A percentile compares a stretch with the other conserved stretches of the same genome.
These are phyloP conservation scores for Rhizophora apiculata DNA, from an alignment of 345 rosid genomes.

Conservation along the genomic window DNA sequence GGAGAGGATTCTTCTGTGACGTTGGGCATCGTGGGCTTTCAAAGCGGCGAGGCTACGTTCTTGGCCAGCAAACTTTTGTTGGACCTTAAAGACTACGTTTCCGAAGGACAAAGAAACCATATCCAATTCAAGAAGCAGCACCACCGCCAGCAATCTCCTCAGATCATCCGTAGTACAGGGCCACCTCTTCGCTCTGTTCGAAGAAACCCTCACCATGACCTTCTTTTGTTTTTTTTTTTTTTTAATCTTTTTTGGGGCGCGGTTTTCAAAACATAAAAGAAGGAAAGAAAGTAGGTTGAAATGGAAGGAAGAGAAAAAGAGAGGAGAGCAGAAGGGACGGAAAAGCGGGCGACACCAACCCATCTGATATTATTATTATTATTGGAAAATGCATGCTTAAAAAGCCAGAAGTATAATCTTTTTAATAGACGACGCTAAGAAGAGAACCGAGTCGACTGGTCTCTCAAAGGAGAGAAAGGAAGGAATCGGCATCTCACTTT, in stretches of 20 bases:
- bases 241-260: background rate
- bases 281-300: background rate
- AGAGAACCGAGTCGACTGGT: no score
- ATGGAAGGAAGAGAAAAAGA: background rate
- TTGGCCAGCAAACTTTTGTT: constrained; percentile 56
- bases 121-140: constrained; percentile 26
- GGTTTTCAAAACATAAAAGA: background rate
- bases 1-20: constrained; percentile 64
- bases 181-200: background rate
- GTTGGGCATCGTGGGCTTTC: constrained; percentile 62
- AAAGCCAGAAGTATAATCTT: no score
- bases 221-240: background rate
- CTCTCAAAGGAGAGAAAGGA: no score
- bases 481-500: no score
- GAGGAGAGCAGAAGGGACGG: background rate
- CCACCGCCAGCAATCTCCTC: constrained; percentile 28
- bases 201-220: background rate
- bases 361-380: no score
- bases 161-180: constrained; percentile 29
- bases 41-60: constrained; percentile 42
- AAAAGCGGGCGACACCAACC: background rate
- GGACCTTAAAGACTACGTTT: constrained; percentile 55
- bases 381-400: no score
- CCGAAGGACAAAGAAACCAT: constrained; percentile 14
- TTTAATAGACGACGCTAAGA: no score